Evolutionary conservation across 768 basidiomycete genomes (phyloP).

Genomic region (Psilocybe cubensis): DNA sequence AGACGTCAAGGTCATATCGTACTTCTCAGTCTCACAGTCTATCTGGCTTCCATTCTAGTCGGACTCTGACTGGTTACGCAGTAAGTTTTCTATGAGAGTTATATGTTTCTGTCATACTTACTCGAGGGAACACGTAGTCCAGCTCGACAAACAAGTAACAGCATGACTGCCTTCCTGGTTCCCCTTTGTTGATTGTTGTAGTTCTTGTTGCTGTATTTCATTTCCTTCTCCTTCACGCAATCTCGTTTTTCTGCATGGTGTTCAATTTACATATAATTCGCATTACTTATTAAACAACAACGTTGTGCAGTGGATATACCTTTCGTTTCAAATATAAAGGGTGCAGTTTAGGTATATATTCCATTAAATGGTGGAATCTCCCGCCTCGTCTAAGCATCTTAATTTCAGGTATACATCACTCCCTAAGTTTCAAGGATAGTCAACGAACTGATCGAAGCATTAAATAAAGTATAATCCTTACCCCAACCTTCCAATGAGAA

Average conservation of each 20-base stretch:
- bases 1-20: conserved; percentile 70
- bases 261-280: conserved; percentile 32
- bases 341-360: not conserved
- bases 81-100: conserved; percentile 50
- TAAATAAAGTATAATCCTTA: conserved; percentile 30
- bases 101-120: not conserved
- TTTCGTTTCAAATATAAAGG: conserved; percentile 1
- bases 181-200: conserved; percentile 18
- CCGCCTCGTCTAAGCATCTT: conserved; percentile 52
- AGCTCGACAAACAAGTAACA: conserved; percentile 41
- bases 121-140: conserved; percentile 32
- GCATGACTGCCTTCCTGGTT: conserved; percentile 10
- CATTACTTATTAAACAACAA: conserved; percentile 21
- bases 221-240: conserved; percentile 35
- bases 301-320: conserved; percentile 11
- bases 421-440: conserved; percentile 27
- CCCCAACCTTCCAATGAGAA: conserved; percentile 87
- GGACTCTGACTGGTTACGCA: conserved; percentile 71
- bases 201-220: conserved; percentile 36
- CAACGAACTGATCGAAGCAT: conserved; percentile 8
- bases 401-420: conserved; percentile 56
- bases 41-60: conserved; percentile 75
- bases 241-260: conserved; percentile 35
- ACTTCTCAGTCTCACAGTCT: conserved; percentile 71
- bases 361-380: conserved; percentile 43